Evolutionary conservation across 768 basidiomycete species (phyloP), one percentile per base, ranked within the genome.

Genomic region (Leccinum obscurum): DNA sequence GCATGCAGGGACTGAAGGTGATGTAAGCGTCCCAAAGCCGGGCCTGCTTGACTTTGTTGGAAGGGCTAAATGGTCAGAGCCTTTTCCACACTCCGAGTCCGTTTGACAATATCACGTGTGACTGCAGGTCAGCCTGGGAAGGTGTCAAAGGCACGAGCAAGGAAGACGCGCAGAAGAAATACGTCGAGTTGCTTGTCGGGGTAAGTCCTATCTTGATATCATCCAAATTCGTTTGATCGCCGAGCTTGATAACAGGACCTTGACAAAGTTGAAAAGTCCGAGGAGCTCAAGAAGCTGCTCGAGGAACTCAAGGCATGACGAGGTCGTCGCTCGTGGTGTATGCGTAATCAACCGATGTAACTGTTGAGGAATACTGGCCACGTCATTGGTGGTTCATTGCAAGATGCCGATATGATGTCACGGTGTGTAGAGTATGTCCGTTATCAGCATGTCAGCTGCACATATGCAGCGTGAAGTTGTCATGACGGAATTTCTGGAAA

Each of bases 31-130:
- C 55, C 0, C 73, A 26, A 77, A 83, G 26, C 90, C 91, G 49
- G 92, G 93, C 49, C 59, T 94, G 77, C 71, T 97, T 41, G 92
- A 96, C 72, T 95, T 97, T 69, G 76, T 78, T 22, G 95, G 89
- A 64, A 95, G 91, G 77, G 88, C 86, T 64, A 98, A 98, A 81
- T 96, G 94, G 93, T 93, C 32, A 54, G 14, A 3, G 63, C 76
- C 76, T 24, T 35, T 44, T 30, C 32, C 39, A 30, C 13, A 15
- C 48, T 52, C n/a, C 50, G 26, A 34, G 32, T 32, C 32, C 32
- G 32, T 51, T 61, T 24, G 15, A 50, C 20, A 44, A 17, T 11
- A 44, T 58, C 55, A 41, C 32, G 35, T 26, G 39, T 37, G 26
- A 17, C 30, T 15, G 20, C 67, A 95, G 93, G 94, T 85, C 92